Base-by-base conservation (phyloP, 2,329 filamentous ascomycete species). In the Xylariaceae sp. region DNA sequence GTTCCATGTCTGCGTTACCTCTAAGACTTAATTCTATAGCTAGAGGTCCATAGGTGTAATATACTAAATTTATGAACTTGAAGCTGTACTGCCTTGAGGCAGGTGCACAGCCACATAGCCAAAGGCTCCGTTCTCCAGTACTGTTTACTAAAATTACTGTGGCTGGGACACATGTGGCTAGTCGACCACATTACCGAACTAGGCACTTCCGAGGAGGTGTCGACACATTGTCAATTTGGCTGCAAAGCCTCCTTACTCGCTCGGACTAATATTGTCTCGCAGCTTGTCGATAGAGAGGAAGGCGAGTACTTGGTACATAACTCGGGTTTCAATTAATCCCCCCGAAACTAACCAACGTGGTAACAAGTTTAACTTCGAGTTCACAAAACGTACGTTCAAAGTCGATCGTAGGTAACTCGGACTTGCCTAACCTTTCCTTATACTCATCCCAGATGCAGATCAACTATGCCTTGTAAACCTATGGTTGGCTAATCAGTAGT, bases 381-480 rank as follows among this genome's bases (percentile, higher is more conserved):
- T 14, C 23, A 39, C 17, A 16, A 49, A 11, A 17, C 26, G 9
- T 9, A 40, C 37, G 26, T 23, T 41, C 26, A 31, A 41, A 17
- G 17, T 33, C 16, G 19, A 50, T 41, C n/a, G n/a, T n/a, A n/a
- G 26, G 34, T 16, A 50, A 19, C 17, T 33, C 36, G 47, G 36
- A 34, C 47, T 28, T 50, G 47, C 47, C 47, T 50, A 49, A 50
- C 34, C 28, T n/a, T n/a, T n/a, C n/a, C n/a, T n/a, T n/a, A n/a
- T n/a, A n/a, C n/a, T 41, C 26, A 17, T 34, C 12, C 14, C 8
- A 33, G 12, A 33, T 16, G 24, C 12, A 34, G 19, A 12, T 16
- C 4, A 24, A n/a, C 14, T 41, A 33, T 26, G 19, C 24, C 9
- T 33, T 50, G 26, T 24, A 23, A 12, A 17, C 3, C 16, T 34